A percentile compares a stretch with the other conserved stretches of the same genome.
Conservation (phyloP, 2,329 filamentous ascomycete species). For the Cercospora nicotianae region DNA sequence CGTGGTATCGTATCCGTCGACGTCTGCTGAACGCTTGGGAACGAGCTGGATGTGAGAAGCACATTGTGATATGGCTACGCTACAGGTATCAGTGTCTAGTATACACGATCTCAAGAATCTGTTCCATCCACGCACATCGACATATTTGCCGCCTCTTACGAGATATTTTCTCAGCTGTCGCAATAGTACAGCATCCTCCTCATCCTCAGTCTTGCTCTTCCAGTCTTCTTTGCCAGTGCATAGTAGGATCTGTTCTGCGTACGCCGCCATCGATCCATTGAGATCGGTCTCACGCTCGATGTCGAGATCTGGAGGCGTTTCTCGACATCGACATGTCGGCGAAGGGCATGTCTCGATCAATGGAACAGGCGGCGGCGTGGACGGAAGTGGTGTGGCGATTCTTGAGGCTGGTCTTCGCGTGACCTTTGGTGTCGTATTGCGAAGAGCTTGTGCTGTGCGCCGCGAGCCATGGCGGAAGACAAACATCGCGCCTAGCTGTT, state of each 20-base stretch:
- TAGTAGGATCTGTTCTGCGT: slow-evolving; percentile 79
- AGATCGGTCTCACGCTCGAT: slow-evolving; percentile 72
- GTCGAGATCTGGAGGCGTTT: slow-evolving; percentile 63
- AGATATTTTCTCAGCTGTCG: slow-evolving; percentile 65
- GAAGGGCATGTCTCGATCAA: slow-evolving; percentile 64
- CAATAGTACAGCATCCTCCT: slow-evolving; percentile 61
- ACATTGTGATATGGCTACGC: slow-evolving; percentile 78
- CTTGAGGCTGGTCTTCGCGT: slow-evolving; percentile 29
- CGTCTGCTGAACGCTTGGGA: slow-evolving; percentile 54
- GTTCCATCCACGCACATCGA: slow-evolving; percentile 44
- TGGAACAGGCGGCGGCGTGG: slow-evolving; percentile 43
- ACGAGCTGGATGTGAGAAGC: slow-evolving; percentile 73
- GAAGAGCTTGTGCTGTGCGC: slow-evolving; percentile 13
- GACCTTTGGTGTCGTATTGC: background rate
- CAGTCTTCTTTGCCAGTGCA: slow-evolving; percentile 80
- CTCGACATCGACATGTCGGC: slow-evolving; percentile 73
- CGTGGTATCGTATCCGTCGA: background rate
- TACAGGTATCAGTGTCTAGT: slow-evolving; percentile 25
- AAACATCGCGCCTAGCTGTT: slow-evolving; percentile 27
- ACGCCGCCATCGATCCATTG: slow-evolving; percentile 73
- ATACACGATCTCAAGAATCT: background rate
- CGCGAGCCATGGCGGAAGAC: slow-evolving; percentile 31
- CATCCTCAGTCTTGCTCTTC: slow-evolving; percentile 81
- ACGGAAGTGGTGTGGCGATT: slow-evolving; percentile 36
- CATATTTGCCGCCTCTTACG: slow-evolving; percentile 45